phyloP scores from a whole-genome alignment of 371 early-diverging fungal species.

The Rhizopus delemar region DNA sequence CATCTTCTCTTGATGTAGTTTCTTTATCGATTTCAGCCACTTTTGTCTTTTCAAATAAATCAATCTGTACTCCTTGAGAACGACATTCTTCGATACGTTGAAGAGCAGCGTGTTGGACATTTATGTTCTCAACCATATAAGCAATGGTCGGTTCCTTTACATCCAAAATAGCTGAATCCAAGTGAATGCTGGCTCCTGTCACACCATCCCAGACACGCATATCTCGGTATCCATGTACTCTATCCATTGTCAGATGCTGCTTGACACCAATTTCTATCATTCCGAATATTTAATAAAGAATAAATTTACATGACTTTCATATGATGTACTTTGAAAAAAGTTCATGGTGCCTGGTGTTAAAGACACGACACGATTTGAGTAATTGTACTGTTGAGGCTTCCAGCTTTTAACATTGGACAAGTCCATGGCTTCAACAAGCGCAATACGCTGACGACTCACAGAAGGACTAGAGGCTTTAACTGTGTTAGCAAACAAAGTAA shows the following conservation, averaged over 20 bases:
- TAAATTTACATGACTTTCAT: not conserved
- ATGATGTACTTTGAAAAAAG: conserved; percentile 47
- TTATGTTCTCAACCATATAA: conserved; percentile 58
- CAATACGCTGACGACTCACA: conserved; percentile 58
- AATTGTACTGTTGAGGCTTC: conserved; percentile 50
- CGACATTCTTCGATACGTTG: conserved; percentile 46
- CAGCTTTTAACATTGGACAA: conserved; percentile 51
- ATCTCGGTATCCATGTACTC: conserved; percentile 59
- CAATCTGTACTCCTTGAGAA: conserved; percentile 41
- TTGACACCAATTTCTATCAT: conserved; percentile 63
- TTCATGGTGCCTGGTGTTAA: conserved; percentile 61
- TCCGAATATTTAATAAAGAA: not conserved
- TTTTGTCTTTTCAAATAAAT: conserved; percentile 57
- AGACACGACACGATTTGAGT: conserved; percentile 77
- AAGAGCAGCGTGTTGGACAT: conserved; percentile 51
- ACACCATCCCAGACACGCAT: conserved; percentile 83
- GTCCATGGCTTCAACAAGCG: conserved; percentile 78
- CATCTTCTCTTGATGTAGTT: conserved; percentile 6
- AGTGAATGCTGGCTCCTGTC: conserved; percentile 62
- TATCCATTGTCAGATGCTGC: conserved; percentile 52
- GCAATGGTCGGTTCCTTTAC: conserved; percentile 42
- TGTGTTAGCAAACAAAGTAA: conserved; percentile 3
- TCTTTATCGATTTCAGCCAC: conserved; percentile 48
- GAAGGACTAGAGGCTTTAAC: conserved; percentile 52
- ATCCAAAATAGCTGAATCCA: conserved; percentile 51